Evolutionary conservation across 2,329 filamentous ascomycete species (phyloP).

Genomic region (Scedosporium boydii): DNA sequence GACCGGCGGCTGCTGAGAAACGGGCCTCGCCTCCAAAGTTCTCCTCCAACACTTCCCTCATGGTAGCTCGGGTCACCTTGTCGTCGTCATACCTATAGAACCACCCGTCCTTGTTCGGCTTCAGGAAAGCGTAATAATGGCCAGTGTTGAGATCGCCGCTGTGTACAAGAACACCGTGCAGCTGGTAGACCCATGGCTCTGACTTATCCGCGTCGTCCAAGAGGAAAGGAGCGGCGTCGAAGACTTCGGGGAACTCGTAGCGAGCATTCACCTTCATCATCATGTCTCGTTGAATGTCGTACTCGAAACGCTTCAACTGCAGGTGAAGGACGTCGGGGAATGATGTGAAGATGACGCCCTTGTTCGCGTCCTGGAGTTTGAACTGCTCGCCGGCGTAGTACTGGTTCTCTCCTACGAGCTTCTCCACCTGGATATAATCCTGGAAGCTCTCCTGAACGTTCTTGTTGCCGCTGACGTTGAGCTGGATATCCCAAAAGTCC

Average conservation of each 20-base stretch:
- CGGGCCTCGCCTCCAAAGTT: constrained; percentile 89
- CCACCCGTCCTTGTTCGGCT: constrained; percentile 82
- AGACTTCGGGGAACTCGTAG: constrained; percentile 78
- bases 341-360: constrained; percentile 92
- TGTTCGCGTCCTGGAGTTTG: constrained; percentile 92
- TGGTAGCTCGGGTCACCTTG: constrained; percentile 87
- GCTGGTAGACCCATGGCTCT: constrained; percentile 82
- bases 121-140: constrained; percentile 96
- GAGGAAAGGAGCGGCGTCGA: constrained; percentile 80
- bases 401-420: constrained; percentile 95
- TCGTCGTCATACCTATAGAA: constrained; percentile 99
- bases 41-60: constrained; percentile 86
- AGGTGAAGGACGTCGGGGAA: constrained; percentile 92
- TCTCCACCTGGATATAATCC: constrained; percentile 94
- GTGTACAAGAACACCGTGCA: constrained; percentile 93
- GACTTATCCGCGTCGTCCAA: constrained; percentile 78
- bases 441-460: constrained; percentile 89
- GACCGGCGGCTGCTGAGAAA: constrained; percentile 35
- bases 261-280: constrained; percentile 99
- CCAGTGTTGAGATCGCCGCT: constrained; percentile 94
- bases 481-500: constrained; percentile 98
- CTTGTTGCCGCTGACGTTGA: constrained; percentile 92
- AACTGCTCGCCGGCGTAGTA: constrained; percentile 86
- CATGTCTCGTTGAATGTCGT: constrained; percentile 88
- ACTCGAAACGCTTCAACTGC: constrained; percentile 95